Conservation (phyloP, 2,329 filamentous ascomycete genomes). For the Pseudocercospora cruenta region DNA sequence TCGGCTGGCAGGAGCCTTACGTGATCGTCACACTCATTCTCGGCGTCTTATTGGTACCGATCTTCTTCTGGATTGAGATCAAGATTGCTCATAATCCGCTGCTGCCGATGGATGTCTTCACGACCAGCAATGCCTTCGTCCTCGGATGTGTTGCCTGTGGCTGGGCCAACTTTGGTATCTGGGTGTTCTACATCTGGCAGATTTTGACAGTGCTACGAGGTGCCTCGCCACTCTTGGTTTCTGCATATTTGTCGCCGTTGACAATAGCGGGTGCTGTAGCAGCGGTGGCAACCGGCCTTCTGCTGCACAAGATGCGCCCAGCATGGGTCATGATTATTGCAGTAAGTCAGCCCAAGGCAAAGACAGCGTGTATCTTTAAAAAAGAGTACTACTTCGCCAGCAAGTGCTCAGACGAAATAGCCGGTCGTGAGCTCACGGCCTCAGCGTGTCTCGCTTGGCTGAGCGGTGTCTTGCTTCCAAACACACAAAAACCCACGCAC, state of each 20-base stretch:
- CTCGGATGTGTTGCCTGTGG: slow-evolving; percentile 36
- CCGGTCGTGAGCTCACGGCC: too few species aligned
- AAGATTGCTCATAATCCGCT: slow-evolving; percentile 26
- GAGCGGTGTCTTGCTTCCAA: too few species aligned
- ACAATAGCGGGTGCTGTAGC: slow-evolving; percentile 51
- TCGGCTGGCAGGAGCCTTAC: slow-evolving; percentile 35
- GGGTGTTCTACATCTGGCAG: slow-evolving; percentile 45
- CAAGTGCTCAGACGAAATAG: too few species aligned
- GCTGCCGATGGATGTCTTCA: slow-evolving; percentile 35
- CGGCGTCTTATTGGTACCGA: slow-evolving; percentile 32
- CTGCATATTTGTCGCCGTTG: slow-evolving; percentile 52
- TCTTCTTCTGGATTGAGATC: slow-evolving; percentile 35
- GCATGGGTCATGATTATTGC: slow-evolving; percentile 45
- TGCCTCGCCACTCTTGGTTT: slow-evolving; percentile 49
- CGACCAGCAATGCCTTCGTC: slow-evolving; percentile 32
- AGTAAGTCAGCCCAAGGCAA: neutral
- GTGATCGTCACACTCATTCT: slow-evolving; percentile 33
- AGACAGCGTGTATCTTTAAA: neutral
- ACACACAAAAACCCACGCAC: too few species aligned
- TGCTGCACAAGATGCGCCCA: slow-evolving; percentile 32
- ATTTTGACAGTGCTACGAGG: slow-evolving; percentile 52
- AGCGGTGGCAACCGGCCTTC: slow-evolving; percentile 44
- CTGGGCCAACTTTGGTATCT: slow-evolving; percentile 35
- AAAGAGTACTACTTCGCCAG: too few species aligned
- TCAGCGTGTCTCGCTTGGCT: too few species aligned